Evolutionary conservation across 2,329 filamentous ascomycete species (phyloP).

Genomic region (Cladosporium colombiae): DNA sequence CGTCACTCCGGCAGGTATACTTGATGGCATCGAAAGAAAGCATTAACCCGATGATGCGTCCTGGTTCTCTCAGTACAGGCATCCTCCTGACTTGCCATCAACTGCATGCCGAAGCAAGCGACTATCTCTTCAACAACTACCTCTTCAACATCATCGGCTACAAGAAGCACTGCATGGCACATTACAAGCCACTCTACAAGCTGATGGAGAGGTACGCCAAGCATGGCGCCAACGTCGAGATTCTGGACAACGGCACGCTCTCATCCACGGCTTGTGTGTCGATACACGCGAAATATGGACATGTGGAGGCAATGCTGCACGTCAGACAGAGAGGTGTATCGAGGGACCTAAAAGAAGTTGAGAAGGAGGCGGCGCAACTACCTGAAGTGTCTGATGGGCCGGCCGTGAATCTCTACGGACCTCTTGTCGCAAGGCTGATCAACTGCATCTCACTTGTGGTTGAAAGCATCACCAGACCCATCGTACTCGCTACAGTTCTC

Average conservation of each 20-base stretch:
- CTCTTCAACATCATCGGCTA: conserved; percentile 37
- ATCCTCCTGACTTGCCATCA: conserved; percentile 26
- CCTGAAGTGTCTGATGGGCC: background rate
- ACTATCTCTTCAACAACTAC: conserved; percentile 35
- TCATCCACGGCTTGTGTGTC: conserved; percentile 35
- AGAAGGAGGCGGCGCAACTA: conserved; percentile 21
- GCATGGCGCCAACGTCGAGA: conserved; percentile 29
- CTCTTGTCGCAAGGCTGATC: background rate
- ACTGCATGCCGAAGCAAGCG: conserved; percentile 29
- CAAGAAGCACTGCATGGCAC: conserved; percentile 31
- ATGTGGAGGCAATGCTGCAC: conserved; percentile 24
- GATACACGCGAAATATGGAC: conserved; percentile 28
- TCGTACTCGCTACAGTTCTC: background rate
- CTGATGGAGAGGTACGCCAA: conserved; percentile 29
- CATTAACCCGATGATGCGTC: conserved; percentile 19
- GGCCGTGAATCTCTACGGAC: background rate
- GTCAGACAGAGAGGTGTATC: conserved; percentile 25
- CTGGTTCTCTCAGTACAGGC: conserved; percentile 18
- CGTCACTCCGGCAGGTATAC: conserved; percentile 31
- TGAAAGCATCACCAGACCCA: background rate
- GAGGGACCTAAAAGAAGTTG: conserved; percentile 24
- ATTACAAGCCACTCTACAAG: conserved; percentile 27
- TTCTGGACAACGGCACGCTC: conserved; percentile 35
- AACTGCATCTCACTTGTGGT: background rate
- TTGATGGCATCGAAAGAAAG: conserved; percentile 27